phyloP scores from a whole-genome alignment of 257 asterid species.

The Salvia miltiorrhiza region DNA sequence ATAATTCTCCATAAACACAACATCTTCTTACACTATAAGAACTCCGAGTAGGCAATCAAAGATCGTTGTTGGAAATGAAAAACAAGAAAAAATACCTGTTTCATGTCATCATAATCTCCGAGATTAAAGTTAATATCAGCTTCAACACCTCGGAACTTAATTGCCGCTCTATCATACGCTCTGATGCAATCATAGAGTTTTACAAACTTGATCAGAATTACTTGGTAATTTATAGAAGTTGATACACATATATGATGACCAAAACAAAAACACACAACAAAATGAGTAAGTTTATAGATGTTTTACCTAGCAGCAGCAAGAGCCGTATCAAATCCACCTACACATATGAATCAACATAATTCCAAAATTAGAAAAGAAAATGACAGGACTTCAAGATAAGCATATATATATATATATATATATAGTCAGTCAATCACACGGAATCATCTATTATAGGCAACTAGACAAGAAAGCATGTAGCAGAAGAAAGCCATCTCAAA shows the following conservation, averaged over 20 bases:
- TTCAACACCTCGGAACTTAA: conserved; percentile 40
- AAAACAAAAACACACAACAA: neutral
- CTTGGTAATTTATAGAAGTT: no score
- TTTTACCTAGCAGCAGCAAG: conserved; percentile 73
- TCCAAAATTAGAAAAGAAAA: neutral
- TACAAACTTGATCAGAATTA: neutral
- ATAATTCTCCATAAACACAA: neutral
- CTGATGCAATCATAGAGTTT: conserved; percentile 9
- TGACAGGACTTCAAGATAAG: neutral
- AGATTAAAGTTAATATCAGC: conserved; percentile 42
- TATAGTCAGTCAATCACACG: no score
- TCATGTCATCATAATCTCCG: conserved; percentile 38
- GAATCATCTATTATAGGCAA: neutral
- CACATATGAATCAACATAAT: neutral
- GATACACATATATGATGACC: no score
- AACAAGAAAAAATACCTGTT: conserved; percentile 15
- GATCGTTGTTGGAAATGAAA: neutral
- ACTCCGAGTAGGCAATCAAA: neutral
- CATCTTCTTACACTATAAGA: no score
- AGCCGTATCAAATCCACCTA: conserved; percentile 89
- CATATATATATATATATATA: no score
- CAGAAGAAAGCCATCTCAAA: neutral
- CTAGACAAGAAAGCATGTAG: neutral
- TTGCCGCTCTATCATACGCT: conserved; percentile 45
- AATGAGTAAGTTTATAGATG: neutral